A percentile compares a stretch with the other conserved stretches of the same genome.
phyloP scores from a whole-genome alignment of 2,329 filamentous ascomycete genomes.

The Nakataea oryzae region DNA sequence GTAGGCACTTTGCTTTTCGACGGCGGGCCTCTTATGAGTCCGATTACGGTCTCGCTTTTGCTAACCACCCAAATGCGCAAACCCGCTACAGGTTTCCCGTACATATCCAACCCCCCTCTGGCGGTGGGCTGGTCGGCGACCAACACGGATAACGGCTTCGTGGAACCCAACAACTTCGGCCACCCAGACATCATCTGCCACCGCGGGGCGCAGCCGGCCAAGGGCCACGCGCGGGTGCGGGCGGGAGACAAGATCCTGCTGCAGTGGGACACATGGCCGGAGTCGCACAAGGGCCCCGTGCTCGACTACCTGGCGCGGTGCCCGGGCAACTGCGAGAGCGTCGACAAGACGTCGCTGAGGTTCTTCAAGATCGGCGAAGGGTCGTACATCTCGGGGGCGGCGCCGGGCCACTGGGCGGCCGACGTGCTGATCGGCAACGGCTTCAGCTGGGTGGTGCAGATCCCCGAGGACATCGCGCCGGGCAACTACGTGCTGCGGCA shows the following conservation, averaged over 20 bases:
- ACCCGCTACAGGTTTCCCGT: slow-evolving; percentile 21
- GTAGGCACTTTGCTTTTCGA: no score
- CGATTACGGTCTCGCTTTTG: no score
- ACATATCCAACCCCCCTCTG: slow-evolving; percentile 22
- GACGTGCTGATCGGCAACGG: slow-evolving; percentile 36
- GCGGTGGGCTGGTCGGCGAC: slow-evolving; percentile 29
- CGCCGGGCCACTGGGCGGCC: slow-evolving; percentile 21
- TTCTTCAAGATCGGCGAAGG: slow-evolving; percentile 11
- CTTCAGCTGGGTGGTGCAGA: slow-evolving; percentile 36
- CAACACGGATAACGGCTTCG: slow-evolving; percentile 39
- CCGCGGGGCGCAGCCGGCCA: slow-evolving; percentile 25
- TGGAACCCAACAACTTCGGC: slow-evolving; percentile 28
- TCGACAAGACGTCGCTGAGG: slow-evolving; percentile 8
- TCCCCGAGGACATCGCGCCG: slow-evolving; percentile 30
- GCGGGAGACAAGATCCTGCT: slow-evolving; percentile 29
- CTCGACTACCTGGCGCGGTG: slow-evolving; percentile 48
- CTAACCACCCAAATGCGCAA: no score
- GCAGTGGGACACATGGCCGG: slow-evolving; percentile 31
- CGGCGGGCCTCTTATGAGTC: no score
- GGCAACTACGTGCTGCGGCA: slow-evolving; percentile 42
- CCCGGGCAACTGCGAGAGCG: slow-evolving; percentile 8
- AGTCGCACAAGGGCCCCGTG: slow-evolving; percentile 39
- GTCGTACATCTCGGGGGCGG: slow-evolving; percentile 16
- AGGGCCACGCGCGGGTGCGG: slow-evolving; percentile 23
- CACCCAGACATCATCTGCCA: slow-evolving; percentile 36